Evolutionary conservation across 2,329 filamentous ascomycete genomes (phyloP).

Genomic region (Pestalotiopsis sp.): DNA sequence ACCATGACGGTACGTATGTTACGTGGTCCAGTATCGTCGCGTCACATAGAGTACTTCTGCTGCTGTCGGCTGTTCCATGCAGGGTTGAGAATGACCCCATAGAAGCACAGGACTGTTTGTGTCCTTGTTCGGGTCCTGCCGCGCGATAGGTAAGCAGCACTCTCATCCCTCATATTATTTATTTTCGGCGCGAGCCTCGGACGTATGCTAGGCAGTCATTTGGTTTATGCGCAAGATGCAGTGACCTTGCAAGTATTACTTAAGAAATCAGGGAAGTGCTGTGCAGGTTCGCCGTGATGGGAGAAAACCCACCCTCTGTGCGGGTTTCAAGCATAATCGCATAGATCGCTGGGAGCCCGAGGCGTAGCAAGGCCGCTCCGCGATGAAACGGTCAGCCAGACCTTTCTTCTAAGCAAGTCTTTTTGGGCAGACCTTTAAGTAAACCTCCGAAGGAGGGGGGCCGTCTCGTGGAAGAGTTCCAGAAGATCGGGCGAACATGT

Average conservation of each 20-base stretch:
- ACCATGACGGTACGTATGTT: background rate
- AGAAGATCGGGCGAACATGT: slow-evolving; percentile 3
- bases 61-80: background rate
- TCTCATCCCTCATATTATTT: background rate
- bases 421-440: background rate
- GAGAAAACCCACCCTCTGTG: background rate
- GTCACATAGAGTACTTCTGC: background rate
- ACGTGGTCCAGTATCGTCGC: background rate
- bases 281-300: background rate
- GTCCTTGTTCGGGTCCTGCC: background rate
- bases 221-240: slow-evolving; percentile 11
- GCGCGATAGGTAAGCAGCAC: background rate
- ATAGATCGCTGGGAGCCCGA: background rate
- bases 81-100: background rate
- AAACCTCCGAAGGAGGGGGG: background rate
- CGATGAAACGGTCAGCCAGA: background rate
- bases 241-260: slow-evolving; percentile 2
- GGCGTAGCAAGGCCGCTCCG: slow-evolving; percentile 3
- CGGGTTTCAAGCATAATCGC: slow-evolving; percentile 1
- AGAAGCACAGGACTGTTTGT: slow-evolving; percentile 3
- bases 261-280: background rate
- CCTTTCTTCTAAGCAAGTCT: background rate
- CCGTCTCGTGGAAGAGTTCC: slow-evolving; percentile 5
- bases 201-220: background rate
- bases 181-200: background rate